Conservation (phyloP, 805 yeast genomes). For the Starmerella apis region DNA sequence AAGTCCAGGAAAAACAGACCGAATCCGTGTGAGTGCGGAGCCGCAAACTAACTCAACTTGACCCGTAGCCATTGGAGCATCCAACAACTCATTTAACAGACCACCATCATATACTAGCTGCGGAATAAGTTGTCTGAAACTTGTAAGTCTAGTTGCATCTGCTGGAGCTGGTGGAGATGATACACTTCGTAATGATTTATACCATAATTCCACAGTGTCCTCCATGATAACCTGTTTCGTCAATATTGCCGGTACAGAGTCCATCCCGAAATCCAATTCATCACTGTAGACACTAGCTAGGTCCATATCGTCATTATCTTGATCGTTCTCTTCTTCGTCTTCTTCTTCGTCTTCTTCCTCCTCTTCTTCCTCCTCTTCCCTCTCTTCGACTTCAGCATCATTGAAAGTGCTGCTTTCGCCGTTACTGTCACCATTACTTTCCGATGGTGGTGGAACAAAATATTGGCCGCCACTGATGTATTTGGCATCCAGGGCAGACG, state of each 20-base stretch:
- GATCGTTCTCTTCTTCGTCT: conserved; percentile 13
- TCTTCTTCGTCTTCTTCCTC: conserved; percentile 7
- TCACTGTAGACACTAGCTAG: not conserved
- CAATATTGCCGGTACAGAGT: not conserved
- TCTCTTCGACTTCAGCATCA: not conserved
- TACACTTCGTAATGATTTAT: not conserved
- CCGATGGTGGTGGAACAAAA: conserved; percentile 42
- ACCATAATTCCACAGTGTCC: conserved; percentile 13
- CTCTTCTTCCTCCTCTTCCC: conserved; percentile 11
- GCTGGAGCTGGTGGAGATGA: conserved; percentile 4
- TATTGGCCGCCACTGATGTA: conserved; percentile 87
- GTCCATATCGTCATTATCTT: not conserved
- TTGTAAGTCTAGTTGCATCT: conserved; percentile 18
- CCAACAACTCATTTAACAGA: conserved; percentile 18
- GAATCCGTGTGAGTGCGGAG: conserved; percentile 9
- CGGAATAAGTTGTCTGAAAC: conserved; percentile 27
- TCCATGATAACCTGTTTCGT: not conserved
- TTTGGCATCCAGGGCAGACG: conserved; percentile 68
- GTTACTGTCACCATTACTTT: conserved; percentile 16
- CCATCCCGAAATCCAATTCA: not conserved
- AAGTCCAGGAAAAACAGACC: conserved; percentile 4
- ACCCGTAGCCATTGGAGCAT: conserved; percentile 13
- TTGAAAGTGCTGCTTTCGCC: conserved; percentile 4
- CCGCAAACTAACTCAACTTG: conserved; percentile 8
- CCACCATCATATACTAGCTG: conserved; percentile 34